These are phyloP conservation scores for Citrullus mucosospermus DNA, from an alignment of 306 rosid species.

Conservation along the genomic window DNA sequence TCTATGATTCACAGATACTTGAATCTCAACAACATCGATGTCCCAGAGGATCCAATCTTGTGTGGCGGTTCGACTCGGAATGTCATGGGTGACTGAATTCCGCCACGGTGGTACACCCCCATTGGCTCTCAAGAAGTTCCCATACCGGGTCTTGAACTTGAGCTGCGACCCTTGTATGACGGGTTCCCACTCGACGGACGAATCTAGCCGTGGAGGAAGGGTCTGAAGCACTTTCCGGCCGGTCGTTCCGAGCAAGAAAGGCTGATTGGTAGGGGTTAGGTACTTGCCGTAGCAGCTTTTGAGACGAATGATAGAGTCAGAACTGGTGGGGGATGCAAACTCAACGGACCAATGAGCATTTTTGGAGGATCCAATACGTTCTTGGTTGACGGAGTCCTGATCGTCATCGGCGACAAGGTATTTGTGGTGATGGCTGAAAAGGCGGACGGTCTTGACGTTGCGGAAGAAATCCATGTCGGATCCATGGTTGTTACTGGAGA, in stretches of 20 bases:
- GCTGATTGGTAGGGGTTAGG: constrained; percentile 60
- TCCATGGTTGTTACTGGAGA: constrained; percentile 32
- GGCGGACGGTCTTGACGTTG: constrained; percentile 71
- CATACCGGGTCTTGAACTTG: constrained; percentile 63
- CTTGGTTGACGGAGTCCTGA: constrained; percentile 62
- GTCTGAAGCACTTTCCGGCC: constrained; percentile 73
- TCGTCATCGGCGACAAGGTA: constrained; percentile 70
- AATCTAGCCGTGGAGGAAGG: constrained; percentile 38
- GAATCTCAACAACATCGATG: constrained; percentile 61
- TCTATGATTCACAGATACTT: constrained; percentile 19
- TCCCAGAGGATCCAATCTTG: constrained; percentile 89
- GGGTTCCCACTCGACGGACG: constrained; percentile 89
- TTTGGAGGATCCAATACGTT: constrained; percentile 52
- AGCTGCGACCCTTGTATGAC: constrained; percentile 37
- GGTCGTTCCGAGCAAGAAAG: constrained; percentile 69
- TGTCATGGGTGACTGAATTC: constrained; percentile 78
- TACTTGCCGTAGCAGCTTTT: constrained; percentile 70
- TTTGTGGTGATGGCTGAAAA: constrained; percentile 64
- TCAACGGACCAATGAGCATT: constrained; percentile 59
- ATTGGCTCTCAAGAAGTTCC: constrained; percentile 65
- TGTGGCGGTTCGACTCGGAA: constrained; percentile 55
- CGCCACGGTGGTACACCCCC: constrained; percentile 87
- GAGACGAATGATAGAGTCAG: constrained; percentile 52
- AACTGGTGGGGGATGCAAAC: constrained; percentile 21
- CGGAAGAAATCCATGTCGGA: constrained; percentile 52